Evolutionary conservation across 169 alveolate species (phyloP).

Genomic region (Cryptosporidium felis): DNA sequence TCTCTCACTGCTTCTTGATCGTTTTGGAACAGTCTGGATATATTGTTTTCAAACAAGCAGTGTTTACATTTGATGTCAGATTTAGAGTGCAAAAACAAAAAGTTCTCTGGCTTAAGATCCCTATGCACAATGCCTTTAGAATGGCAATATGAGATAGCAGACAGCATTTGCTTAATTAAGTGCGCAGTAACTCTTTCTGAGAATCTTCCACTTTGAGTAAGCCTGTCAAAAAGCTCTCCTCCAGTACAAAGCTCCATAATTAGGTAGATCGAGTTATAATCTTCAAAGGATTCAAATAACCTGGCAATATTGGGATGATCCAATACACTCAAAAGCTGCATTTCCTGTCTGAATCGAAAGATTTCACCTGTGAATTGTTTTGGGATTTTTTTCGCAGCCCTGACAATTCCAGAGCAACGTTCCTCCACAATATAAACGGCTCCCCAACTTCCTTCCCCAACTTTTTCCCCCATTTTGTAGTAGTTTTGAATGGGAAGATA

Average conservation of each 20-base stretch:
- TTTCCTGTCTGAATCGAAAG: slow-evolving; percentile 61
- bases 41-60: slow-evolving; percentile 20
- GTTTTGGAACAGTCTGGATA: not conserved
- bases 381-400: slow-evolving; percentile 68
- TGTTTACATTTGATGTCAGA: slow-evolving; percentile 11
- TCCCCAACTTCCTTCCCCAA: slow-evolving; percentile 81
- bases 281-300: slow-evolving; percentile 83
- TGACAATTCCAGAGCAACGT: slow-evolving; percentile 43
- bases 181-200: slow-evolving; percentile 83
- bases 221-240: slow-evolving; percentile 81
- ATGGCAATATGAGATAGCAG: slow-evolving; percentile 82
- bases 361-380: slow-evolving; percentile 56
- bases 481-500: slow-evolving; percentile 51
- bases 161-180: slow-evolving; percentile 78
- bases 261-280: slow-evolving; percentile 80
- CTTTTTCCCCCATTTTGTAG: slow-evolving; percentile 75
- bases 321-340: slow-evolving; percentile 69
- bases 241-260: slow-evolving; percentile 86
- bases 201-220: slow-evolving; percentile 73
- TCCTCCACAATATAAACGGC: slow-evolving; percentile 79
- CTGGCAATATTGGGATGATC: slow-evolving; percentile 83
- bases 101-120: slow-evolving; percentile 86
- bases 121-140: slow-evolving; percentile 81
- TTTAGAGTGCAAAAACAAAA: slow-evolving; percentile 74
- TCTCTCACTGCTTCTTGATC: not conserved